Evolutionary conservation across 371 early-diverging fungal species (phyloP), one percentile per base, ranked within the genome.

Genomic region (Mortierella sp.): DNA sequence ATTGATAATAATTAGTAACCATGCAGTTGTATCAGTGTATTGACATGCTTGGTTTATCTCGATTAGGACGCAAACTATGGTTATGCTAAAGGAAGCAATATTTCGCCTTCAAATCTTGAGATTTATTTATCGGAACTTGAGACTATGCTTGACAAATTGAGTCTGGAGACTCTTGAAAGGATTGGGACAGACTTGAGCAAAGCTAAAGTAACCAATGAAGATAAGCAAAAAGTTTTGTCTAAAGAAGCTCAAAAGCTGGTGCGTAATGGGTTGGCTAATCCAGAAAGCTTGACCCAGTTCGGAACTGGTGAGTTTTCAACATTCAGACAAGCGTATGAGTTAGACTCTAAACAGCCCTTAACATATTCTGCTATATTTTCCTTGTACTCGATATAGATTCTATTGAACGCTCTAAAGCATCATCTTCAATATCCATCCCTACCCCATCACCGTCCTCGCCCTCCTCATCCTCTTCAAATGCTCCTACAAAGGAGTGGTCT

Each of bases 11-110:
- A n/a, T 17, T 19, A 35, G 37, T n/a, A 49, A 6, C 12, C 19
- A 23, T 8, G 19, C n/a, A n/a, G 40, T 8, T 49, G 56, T 22
- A 55, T 31, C 32, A 55, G 15, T 34, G 31, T 34, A 57, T 34
- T 34, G 12, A 19, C 58, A 19, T 12, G 58, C 9, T 51, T 51
- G 3, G n/a, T 4, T 23, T 28, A 3, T 57, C 58, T 57, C 10
- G 26, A 22, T 22, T 57, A 85, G 80, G 91, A 88, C 34, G 85
- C 92, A 85, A 92, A 93, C 88, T 94, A 93, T 83, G 94, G 91
- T 78, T 84, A 93, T 40, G 68, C 86, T 26, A 84, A 85, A 29
- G 89, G 78, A 66, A 82, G 78, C 28, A 47, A 83, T 23, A 76
- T 86, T 6, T 76, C 91, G 19, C 86, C 88, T 43, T 87, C 85